Evolutionary conservation across 805 yeast genomes (phyloP).

Genomic region (Nakazawaea anatomiae): DNA sequence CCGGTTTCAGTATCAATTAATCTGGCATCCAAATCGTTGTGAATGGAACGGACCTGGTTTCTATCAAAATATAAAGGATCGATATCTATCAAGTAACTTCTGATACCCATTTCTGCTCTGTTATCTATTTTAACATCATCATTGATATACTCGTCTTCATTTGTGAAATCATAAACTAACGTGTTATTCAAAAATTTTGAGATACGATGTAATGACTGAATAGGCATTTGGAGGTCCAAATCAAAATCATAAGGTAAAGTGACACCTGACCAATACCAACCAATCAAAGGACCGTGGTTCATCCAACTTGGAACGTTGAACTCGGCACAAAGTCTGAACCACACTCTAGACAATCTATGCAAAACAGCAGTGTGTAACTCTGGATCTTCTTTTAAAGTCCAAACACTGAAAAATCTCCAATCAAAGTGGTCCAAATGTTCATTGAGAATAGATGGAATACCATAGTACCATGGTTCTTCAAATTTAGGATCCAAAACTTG

Average conservation of each 20-base stretch:
- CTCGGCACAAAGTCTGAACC: conserved; percentile 36
- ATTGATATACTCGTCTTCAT: conserved; percentile 37
- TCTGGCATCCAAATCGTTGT: conserved; percentile 27
- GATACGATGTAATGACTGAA: conserved; percentile 21
- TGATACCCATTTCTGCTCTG: conserved; percentile 9
- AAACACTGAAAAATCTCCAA: conserved; percentile 45
- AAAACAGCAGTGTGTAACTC: conserved; percentile 28
- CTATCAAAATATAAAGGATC: conserved; percentile 11
- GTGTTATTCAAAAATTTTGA: conserved; percentile 39
- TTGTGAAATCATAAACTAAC: conserved; percentile 31
- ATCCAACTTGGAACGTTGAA: conserved; percentile 47
- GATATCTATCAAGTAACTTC: conserved; percentile 10
- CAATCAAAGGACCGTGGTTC: conserved; percentile 54
- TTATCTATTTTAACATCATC: conserved; percentile 41
- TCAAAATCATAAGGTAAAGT: conserved; percentile 58
- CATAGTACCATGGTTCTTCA: conserved; percentile 11
- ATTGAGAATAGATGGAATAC: conserved; percentile 8
- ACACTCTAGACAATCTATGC: conserved; percentile 40
- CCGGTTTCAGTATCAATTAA: conserved; percentile 45
- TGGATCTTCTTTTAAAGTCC: conserved; percentile 21
- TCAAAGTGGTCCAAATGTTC: conserved; percentile 33
- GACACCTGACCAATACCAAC: conserved; percentile 56
- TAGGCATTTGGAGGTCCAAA: conserved; percentile 54
- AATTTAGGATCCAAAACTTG: conserved; percentile 6
- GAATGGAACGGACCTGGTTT: conserved; percentile 4